These are phyloP conservation scores for Crithidia expoeki DNA, from an alignment of 208 protist species.

Conservation along the genomic window DNA sequence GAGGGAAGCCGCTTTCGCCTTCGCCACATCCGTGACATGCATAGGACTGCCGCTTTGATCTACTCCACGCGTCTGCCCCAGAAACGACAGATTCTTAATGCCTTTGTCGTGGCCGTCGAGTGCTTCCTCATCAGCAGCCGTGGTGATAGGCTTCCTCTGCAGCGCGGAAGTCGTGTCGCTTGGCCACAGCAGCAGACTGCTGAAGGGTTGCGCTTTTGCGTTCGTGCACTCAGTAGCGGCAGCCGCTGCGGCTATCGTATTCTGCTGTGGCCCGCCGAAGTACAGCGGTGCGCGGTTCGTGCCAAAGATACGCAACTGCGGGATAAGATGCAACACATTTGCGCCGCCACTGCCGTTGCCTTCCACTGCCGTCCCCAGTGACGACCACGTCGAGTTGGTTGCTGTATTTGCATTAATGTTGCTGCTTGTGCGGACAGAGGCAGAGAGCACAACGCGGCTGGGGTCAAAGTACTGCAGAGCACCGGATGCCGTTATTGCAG, in stretches of 20 bases:
- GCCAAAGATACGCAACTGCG: not conserved
- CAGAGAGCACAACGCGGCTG: not conserved
- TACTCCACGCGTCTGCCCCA: not conserved
- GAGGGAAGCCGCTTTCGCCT: not conserved
- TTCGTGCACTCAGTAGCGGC: not conserved
- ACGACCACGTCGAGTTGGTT: not conserved
- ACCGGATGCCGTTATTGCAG: not conserved
- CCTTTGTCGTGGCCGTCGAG: too few relatives aligned
- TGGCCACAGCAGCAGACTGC: not conserved
- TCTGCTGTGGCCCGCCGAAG: not conserved
- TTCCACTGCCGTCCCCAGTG: not conserved
- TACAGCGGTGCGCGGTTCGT: not conserved
- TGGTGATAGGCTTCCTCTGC: not conserved
- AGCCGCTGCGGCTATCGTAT: not conserved
- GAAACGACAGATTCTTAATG: too few relatives aligned
- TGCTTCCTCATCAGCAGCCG: too few relatives aligned
- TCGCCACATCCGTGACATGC: not conserved
- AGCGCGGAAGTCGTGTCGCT: not conserved
- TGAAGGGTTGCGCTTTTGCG: not conserved
- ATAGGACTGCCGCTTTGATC: not conserved
- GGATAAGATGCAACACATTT: constrained; percentile 9
- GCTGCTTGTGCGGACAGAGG: not conserved
- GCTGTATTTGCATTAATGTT: not conserved
- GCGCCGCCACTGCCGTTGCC: not conserved
- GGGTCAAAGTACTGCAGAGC: constrained; percentile 9